phyloP scores from a whole-genome alignment of 306 rosid species.

The Notholithocarpus densiflorus region DNA sequence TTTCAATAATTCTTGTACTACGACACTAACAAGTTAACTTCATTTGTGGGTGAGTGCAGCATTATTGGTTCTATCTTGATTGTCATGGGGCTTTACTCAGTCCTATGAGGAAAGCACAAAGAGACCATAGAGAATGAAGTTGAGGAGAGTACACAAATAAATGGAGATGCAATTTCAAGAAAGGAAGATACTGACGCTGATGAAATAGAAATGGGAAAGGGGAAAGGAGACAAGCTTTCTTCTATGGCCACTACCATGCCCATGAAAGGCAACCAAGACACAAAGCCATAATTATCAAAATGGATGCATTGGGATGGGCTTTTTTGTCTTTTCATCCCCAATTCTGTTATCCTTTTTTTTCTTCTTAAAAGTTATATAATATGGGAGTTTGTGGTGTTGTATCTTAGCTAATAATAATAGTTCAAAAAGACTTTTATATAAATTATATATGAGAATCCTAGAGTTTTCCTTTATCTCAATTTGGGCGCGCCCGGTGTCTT shows the following conservation, averaged over 20 bases:
- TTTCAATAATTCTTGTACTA: not conserved
- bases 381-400: not conserved
- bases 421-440: constrained; percentile 19
- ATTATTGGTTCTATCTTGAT: constrained; percentile 65
- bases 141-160: constrained; percentile 35
- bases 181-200: constrained; percentile 31
- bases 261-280: constrained; percentile 22
- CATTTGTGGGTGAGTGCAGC: constrained; percentile 32
- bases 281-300: constrained; percentile 1
- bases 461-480: too few relatives aligned
- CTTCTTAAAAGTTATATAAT: not conserved
- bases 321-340: constrained; percentile 30
- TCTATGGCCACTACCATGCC: constrained; percentile 32
- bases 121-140: constrained; percentile 39
- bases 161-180: constrained; percentile 9
- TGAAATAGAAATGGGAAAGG: constrained; percentile 12
- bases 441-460: not conserved
- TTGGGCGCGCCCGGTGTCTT: too few relatives aligned
- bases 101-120: constrained; percentile 90
- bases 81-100: constrained; percentile 70
- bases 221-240: constrained; percentile 17
- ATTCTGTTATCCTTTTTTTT: not conserved
- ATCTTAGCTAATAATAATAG: constrained; percentile 14
- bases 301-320: too few relatives aligned
- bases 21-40: too few relatives aligned